A percentile compares a stretch with the other conserved stretches of the same genome.
phyloP scores from a whole-genome alignment of 139 green algal species.

The Chlorella sp. region DNA sequence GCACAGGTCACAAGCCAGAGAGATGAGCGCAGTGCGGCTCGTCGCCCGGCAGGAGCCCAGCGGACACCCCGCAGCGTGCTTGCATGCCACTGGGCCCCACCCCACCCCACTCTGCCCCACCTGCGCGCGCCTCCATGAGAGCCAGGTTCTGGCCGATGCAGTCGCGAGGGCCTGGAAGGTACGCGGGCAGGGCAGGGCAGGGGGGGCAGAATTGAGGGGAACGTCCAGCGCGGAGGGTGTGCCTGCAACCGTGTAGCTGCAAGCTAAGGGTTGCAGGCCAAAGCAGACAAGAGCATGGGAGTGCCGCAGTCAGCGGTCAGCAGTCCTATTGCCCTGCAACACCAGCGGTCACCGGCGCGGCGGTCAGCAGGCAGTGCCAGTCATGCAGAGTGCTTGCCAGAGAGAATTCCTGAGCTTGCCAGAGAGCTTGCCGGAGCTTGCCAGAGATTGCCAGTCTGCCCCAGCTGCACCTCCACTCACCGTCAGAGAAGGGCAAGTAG shows the following conservation, averaged over 20 bases:
- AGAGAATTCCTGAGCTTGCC: too few relatives aligned
- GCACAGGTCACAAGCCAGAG: background rate
- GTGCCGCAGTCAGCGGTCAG: too few relatives aligned
- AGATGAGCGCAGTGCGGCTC: background rate
- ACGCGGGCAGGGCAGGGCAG: background rate
- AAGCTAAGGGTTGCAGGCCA: background rate
- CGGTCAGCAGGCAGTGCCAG: too few relatives aligned
- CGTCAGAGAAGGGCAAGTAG: slow-evolving; percentile 25
- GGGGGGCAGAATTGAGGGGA: background rate
- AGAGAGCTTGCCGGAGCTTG: too few relatives aligned
- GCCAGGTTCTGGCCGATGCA: slow-evolving; percentile 31
- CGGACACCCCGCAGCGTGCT: background rate
- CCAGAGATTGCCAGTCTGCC: background rate
- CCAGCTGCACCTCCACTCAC: background rate
- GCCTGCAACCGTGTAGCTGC: background rate
- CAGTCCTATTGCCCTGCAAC: too few relatives aligned
- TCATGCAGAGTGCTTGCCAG: too few relatives aligned
- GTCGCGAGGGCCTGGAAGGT: slow-evolving; percentile 9
- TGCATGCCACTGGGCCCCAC: background rate
- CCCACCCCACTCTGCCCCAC: background rate
- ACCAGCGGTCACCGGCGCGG: too few relatives aligned
- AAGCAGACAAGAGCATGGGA: background rate
- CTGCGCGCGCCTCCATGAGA: background rate
- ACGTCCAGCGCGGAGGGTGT: too few relatives aligned
- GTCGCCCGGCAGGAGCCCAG: background rate